These are phyloP conservation scores for Celoporthe dispersa DNA, from an alignment of 2,329 filamentous ascomycete species.

Conservation along the genomic window DNA sequence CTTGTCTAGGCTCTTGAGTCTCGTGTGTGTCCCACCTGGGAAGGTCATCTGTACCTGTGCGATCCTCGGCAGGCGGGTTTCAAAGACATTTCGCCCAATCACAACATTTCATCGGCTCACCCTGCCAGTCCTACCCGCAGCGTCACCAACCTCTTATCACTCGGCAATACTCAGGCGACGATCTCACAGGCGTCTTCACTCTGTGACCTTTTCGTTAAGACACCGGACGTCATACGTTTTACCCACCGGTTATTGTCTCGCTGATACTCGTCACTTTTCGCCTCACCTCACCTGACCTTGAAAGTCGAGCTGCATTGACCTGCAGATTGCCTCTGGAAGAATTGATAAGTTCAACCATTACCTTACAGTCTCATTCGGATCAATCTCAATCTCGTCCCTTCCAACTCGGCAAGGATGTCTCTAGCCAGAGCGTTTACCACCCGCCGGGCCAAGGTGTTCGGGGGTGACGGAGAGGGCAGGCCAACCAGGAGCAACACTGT, in stretches of 20 bases:
- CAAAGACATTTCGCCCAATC: conserved; percentile 19
- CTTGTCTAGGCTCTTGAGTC: background rate
- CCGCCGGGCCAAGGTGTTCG: conserved; percentile 61
- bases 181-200: conserved; percentile 15
- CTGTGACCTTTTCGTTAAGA: conserved; percentile 21
- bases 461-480: conserved; percentile 42
- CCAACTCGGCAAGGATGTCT: conserved; percentile 35
- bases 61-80: conserved; percentile 23
- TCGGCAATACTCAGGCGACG: conserved; percentile 3
- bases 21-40: conserved; percentile 20
- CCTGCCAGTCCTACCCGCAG: conserved; percentile 19
- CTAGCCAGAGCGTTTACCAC: conserved; percentile 74
- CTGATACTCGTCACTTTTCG: background rate
- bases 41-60: conserved; percentile 27
- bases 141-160: conserved; percentile 16
- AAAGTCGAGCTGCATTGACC: background rate
- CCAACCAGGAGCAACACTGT: conserved; percentile 58
- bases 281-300: background rate
- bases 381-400: background rate
- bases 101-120: conserved; percentile 22
- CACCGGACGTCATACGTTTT: conserved; percentile 20
- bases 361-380: background rate
- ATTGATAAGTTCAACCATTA: background rate
- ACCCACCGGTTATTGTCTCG: background rate
- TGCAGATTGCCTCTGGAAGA: background rate